A percentile compares a stretch with the other conserved stretches of the same genome.
phyloP scores from a whole-genome alignment of 208 protist species.

The Acanthamoeba triangularis region DNA sequence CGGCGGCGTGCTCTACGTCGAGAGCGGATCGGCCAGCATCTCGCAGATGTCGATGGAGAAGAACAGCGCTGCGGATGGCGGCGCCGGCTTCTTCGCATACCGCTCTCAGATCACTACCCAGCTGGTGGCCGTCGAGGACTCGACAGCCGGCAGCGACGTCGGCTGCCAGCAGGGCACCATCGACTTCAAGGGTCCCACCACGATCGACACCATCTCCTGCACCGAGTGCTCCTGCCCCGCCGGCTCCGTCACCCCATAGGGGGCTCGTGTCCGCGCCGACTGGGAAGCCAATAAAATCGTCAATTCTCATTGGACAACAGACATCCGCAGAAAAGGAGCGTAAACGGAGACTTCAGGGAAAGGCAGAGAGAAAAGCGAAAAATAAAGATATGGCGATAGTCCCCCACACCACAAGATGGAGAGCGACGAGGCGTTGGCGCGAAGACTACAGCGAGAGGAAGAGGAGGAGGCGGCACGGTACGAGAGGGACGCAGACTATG shows the following conservation, averaged over 20 bases:
- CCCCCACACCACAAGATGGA: too few species aligned
- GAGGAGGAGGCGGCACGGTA: neutral
- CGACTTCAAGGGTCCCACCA: neutral
- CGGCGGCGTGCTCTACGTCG: neutral
- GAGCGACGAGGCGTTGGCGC: neutral
- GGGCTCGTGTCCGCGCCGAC: too few species aligned
- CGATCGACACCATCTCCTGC: neutral
- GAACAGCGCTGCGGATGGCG: neutral
- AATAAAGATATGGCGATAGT: too few species aligned
- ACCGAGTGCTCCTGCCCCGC: neutral
- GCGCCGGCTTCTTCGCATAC: neutral
- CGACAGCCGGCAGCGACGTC: neutral
- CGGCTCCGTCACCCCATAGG: neutral
- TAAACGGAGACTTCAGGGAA: too few species aligned
- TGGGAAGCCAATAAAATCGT: too few species aligned
- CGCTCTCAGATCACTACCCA: neutral
- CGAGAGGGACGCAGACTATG: neutral
- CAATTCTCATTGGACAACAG: too few species aligned
- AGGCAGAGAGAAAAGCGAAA: neutral
- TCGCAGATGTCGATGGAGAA: slow-evolving; percentile 2
- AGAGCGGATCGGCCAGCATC: neutral
- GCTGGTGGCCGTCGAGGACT: neutral
- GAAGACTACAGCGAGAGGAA: neutral
- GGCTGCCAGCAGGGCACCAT: neutral
- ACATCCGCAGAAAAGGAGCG: too few species aligned